These are phyloP conservation scores for Saccharomycopsis fermentans DNA, from an alignment of 805 yeast species.

Conservation along the genomic window DNA sequence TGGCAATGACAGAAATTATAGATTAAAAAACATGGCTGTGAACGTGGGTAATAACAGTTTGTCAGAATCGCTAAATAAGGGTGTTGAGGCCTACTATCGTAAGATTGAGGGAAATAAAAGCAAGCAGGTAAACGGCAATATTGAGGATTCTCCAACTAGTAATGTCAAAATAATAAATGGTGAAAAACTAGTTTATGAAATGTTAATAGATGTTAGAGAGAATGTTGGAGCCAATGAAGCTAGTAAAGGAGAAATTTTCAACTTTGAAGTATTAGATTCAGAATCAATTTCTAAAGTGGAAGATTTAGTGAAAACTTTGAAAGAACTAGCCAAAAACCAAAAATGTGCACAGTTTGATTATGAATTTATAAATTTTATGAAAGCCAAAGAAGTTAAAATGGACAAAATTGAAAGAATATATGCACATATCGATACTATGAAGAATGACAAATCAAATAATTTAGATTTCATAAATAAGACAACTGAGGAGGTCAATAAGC, in stretches of 20 bases:
- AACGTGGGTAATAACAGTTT: slow-evolving; percentile 16
- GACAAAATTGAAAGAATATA: slow-evolving; percentile 6
- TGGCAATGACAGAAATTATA: slow-evolving; percentile 10
- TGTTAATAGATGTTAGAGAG: slow-evolving; percentile 1
- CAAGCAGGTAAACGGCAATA: neutral
- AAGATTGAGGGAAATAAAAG: neutral
- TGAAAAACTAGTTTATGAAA: neutral
- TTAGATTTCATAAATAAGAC: neutral
- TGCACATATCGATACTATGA: neutral
- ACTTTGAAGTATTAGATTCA: neutral
- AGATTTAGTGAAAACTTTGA: slow-evolving; percentile 2
- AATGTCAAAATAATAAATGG: neutral
- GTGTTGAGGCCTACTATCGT: slow-evolving; percentile 9
- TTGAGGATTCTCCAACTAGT: neutral
- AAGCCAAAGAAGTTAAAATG: slow-evolving; percentile 1
- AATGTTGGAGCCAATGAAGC: neutral
- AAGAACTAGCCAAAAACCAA: neutral
- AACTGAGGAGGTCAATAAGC: neutral
- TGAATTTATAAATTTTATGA: slow-evolving; percentile 9
- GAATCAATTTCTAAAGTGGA: slow-evolving; percentile 4
- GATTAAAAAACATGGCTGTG: slow-evolving; percentile 15
- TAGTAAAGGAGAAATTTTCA: neutral
- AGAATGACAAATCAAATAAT: neutral
- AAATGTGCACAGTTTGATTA: slow-evolving; percentile 10
- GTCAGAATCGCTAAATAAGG: slow-evolving; percentile 15